A percentile compares a stretch with the other conserved stretches of the same genome.
Evolutionary conservation across 768 basidiomycete species (phyloP).

Genomic region (Tricholoma saponaceum): DNA sequence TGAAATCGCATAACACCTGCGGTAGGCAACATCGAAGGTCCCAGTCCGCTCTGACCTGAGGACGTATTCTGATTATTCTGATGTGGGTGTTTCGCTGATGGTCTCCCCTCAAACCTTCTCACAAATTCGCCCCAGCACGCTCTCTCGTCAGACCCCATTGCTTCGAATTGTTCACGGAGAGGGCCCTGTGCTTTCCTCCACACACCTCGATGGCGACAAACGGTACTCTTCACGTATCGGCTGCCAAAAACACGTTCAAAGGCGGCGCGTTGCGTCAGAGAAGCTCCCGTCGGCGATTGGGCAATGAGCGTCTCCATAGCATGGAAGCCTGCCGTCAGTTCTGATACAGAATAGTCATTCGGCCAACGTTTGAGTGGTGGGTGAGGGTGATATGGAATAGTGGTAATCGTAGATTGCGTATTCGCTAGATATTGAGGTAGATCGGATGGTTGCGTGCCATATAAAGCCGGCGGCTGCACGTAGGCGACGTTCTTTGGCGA

Average conservation of each 20-base stretch:
- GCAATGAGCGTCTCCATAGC: conserved; percentile 41
- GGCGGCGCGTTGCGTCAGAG: conserved; percentile 58
- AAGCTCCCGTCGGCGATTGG: conserved; percentile 31
- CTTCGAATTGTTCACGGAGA: conserved; percentile 48
- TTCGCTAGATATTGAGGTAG: conserved; percentile 11
- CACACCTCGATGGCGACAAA: conserved; percentile 66
- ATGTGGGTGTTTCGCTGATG: conserved; percentile 21
- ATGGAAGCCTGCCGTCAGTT: conserved; percentile 58
- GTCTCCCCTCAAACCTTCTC: conserved; percentile 52
- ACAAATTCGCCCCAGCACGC: conserved; percentile 73
- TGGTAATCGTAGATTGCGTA: conserved; percentile 11
- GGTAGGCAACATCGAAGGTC: conserved; percentile 6
- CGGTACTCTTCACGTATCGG: conserved; percentile 70
- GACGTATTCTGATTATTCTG: neutral
- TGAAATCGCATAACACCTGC: conserved; percentile 8
- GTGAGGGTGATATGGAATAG: conserved; percentile 52
- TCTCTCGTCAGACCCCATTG: conserved; percentile 49
- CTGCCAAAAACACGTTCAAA: conserved; percentile 70
- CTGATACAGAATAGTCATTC: conserved; percentile 69
- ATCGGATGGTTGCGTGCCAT: conserved; percentile 5
- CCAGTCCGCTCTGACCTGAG: neutral
- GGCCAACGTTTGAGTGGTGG: conserved; percentile 73
- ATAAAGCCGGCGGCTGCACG: neutral
- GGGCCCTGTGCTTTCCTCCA: conserved; percentile 53
- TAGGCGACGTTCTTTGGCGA: neutral